Evolutionary conservation across 306 rosid species (phyloP).

Genomic region (Gynostemma pentaphyllum): DNA sequence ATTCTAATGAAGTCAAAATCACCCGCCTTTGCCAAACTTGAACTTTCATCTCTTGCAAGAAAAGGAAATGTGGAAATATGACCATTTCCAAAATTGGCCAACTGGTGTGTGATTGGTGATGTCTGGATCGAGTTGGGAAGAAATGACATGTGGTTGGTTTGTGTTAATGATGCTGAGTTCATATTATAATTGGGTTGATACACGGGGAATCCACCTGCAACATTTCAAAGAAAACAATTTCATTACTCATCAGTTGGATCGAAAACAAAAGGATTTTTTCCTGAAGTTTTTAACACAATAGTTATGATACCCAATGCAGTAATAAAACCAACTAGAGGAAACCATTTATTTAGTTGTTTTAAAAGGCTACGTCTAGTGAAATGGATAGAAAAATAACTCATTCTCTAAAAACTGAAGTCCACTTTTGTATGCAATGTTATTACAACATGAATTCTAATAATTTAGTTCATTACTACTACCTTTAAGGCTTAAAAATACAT

Average conservation of each 20-base stretch:
- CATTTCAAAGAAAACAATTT: conserved; percentile 14
- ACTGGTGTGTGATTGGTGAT: conserved; percentile 23
- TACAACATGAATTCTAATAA: too few species aligned
- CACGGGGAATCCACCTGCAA: conserved; percentile 42
- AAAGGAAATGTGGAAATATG: conserved; percentile 9
- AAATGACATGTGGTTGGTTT: conserved; percentile 22
- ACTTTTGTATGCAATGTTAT: too few species aligned
- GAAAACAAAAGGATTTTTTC: background rate
- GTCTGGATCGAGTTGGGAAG: conserved; percentile 26
- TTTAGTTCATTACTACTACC: too few species aligned
- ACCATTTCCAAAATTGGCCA: conserved; percentile 18
- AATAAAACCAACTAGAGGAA: background rate
- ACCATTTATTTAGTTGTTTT: background rate
- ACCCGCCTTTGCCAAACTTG: conserved; percentile 30
- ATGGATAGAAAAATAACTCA: too few species aligned
- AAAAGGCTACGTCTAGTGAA: too few species aligned
- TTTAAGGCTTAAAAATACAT: too few species aligned
- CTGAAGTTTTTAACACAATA: conserved; percentile 2
- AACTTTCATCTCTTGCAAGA: conserved; percentile 26
- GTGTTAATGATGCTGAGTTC: conserved; percentile 26
- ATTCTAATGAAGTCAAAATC: conserved; percentile 20
- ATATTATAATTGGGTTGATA: conserved; percentile 25
- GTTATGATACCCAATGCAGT: background rate
- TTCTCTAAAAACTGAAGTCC: too few species aligned
- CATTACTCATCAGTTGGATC: conserved; percentile 11